Conservation (phyloP, 495 filamentous ascomycete genomes). For the Sabuloglossum arenarium region DNA sequence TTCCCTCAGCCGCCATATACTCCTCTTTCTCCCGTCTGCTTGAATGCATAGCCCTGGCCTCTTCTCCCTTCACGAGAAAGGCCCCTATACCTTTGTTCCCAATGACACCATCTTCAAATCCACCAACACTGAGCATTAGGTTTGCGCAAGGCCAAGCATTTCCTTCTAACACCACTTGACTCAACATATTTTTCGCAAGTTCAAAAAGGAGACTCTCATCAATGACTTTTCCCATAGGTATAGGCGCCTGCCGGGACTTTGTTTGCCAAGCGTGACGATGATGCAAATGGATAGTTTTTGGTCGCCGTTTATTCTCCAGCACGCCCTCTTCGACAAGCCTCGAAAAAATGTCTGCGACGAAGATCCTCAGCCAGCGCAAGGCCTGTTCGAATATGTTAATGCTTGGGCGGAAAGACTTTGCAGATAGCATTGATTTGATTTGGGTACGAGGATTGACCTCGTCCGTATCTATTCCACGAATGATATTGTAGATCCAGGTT, state of each 20-base stretch:
- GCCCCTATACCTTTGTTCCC: slow-evolving; percentile 71
- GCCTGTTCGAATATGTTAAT: slow-evolving; percentile 69
- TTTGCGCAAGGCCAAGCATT: slow-evolving; percentile 73
- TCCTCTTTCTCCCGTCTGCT: slow-evolving; percentile 8
- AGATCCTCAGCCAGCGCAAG: slow-evolving; percentile 73
- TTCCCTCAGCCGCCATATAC: slow-evolving; percentile 9
- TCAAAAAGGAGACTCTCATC: slow-evolving; percentile 56
- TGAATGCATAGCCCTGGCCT: slow-evolving; percentile 31
- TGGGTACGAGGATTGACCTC: slow-evolving; percentile 83
- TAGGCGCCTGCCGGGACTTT: slow-evolving; percentile 49
- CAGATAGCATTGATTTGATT: slow-evolving; percentile 96
- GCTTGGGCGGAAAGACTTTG: slow-evolving; percentile 80
- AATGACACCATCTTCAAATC: slow-evolving; percentile 71
- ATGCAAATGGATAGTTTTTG: slow-evolving; percentile 66
- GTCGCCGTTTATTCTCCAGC: slow-evolving; percentile 69
- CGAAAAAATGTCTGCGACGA: slow-evolving; percentile 78
- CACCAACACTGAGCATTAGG: slow-evolving; percentile 63
- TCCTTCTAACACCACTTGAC: slow-evolving; percentile 57
- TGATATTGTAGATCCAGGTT: slow-evolving; percentile 66
- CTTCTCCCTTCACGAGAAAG: slow-evolving; percentile 63
- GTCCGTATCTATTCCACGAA: slow-evolving; percentile 68
- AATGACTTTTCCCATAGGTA: slow-evolving; percentile 52
- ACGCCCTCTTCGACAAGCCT: slow-evolving; percentile 84
- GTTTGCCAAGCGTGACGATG: slow-evolving; percentile 50
- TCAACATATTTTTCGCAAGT: slow-evolving; percentile 52